These are phyloP conservation scores for Oryza brachyantha DNA, from an alignment of 176 grass and related monocot species.

Conservation along the genomic window DNA sequence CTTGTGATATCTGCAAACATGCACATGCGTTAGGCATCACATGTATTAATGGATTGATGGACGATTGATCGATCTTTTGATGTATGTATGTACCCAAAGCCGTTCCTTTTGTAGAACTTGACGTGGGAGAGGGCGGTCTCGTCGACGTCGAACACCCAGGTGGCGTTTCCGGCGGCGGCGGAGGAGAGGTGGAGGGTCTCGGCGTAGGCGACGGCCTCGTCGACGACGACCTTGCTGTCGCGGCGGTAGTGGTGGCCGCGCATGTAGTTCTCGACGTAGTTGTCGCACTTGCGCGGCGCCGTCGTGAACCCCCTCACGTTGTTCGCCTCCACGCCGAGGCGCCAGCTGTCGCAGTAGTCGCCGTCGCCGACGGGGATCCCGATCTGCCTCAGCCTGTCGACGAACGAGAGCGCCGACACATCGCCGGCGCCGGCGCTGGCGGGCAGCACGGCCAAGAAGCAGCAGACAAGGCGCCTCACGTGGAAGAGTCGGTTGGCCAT, in stretches of 20 bases:
- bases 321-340: slow-evolving; percentile 27
- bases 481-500: neutral
- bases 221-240: slow-evolving; percentile 13
- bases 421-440: no score
- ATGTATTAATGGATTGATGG: no score
- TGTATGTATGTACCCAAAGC: slow-evolving; percentile 12
- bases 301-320: slow-evolving; percentile 8
- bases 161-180: slow-evolving; percentile 19
- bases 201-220: slow-evolving; percentile 15
- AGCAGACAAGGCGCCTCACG: no score
- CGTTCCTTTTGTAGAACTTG: slow-evolving; percentile 18
- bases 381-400: neutral
- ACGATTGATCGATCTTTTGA: no score
- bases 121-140: slow-evolving; percentile 31
- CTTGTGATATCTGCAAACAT: neutral
- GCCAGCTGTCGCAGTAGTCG: slow-evolving; percentile 34
- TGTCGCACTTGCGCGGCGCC: slow-evolving; percentile 2
- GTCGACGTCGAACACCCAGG: slow-evolving; percentile 37
- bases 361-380: neutral
- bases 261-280: slow-evolving; percentile 31
- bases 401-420: no score
- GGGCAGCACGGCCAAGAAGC: no score
- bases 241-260: slow-evolving; percentile 15
- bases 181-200: neutral
- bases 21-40: no score